phyloP scores from a whole-genome alignment of 345 rosid genomes.

The Trapa incisa region DNA sequence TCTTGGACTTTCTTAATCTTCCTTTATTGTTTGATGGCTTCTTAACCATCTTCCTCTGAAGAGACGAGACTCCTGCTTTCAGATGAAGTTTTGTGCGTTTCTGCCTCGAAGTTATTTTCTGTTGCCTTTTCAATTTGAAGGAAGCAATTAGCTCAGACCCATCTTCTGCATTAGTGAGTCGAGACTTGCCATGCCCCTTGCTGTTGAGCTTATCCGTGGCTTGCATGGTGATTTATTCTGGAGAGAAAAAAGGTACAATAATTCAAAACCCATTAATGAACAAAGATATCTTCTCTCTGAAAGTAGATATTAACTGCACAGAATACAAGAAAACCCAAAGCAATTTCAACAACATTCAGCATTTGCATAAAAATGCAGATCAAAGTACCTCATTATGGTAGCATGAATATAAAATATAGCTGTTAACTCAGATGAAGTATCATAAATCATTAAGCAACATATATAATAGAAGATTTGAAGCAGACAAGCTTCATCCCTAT shows the following conservation, averaged over 20 bases:
- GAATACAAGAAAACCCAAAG: background rate
- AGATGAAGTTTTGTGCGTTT: slow-evolving; percentile 2
- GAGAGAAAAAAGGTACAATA: slow-evolving; percentile 9
- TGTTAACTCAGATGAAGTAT: background rate
- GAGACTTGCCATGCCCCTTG: slow-evolving; percentile 20
- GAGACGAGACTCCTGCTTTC: slow-evolving; percentile 7
- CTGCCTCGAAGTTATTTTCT: background rate
- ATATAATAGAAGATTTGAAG: background rate
- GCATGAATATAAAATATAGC: background rate
- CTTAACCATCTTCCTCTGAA: background rate
- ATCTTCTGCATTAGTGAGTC: slow-evolving; percentile 6
- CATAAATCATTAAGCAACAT: background rate
- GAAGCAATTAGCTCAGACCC: slow-evolving; percentile 10
- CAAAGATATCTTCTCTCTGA: background rate
- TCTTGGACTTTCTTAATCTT: slow-evolving; percentile 5
- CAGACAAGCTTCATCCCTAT: background rate
- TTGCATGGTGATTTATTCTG: slow-evolving; percentile 25
- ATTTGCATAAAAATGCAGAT: background rate
- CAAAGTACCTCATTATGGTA: background rate
- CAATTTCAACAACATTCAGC: background rate
- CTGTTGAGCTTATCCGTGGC: slow-evolving; percentile 15
- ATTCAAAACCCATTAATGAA: slow-evolving; percentile 2
- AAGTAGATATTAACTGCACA: background rate
- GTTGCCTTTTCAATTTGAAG: background rate
- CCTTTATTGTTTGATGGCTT: slow-evolving; percentile 1